These are phyloP conservation scores for Phyllosticta capitalensis DNA, from an alignment of 2,329 filamentous ascomycete genomes.

Conservation along the genomic window DNA sequence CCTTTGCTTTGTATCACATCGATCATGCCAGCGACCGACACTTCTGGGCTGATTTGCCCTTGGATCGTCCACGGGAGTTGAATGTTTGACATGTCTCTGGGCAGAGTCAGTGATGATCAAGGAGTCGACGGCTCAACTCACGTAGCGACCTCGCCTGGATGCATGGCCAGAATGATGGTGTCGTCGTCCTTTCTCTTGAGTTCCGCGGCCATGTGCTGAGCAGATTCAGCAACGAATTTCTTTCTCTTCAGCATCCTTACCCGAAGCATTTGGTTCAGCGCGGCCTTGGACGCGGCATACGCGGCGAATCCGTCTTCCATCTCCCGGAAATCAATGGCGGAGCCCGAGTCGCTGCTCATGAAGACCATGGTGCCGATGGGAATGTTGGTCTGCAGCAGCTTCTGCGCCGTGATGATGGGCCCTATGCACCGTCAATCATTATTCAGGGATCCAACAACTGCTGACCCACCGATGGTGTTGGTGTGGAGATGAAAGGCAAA, in stretches of 20 bases:
- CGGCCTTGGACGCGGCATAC: slow-evolving; percentile 48
- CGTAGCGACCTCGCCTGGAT: slow-evolving; percentile 49
- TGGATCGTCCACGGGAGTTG: slow-evolving; percentile 43
- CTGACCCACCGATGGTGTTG: slow-evolving; percentile 37
- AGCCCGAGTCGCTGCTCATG: slow-evolving; percentile 50
- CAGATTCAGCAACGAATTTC: neutral
- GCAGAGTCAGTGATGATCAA: neutral
- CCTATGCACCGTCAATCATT: slow-evolving; percentile 19
- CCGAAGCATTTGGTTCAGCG: slow-evolving; percentile 46
- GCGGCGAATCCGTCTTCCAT: slow-evolving; percentile 51
- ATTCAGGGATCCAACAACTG: slow-evolving; percentile 15
- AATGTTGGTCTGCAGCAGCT: slow-evolving; percentile 39
- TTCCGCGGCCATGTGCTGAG: slow-evolving; percentile 46
- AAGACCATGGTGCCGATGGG: slow-evolving; percentile 44
- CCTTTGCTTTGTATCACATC: slow-evolving; percentile 42
- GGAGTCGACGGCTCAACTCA: slow-evolving; percentile 17
- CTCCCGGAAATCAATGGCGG: slow-evolving; percentile 40
- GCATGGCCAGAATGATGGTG: slow-evolving; percentile 45
- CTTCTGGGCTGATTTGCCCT: slow-evolving; percentile 41
- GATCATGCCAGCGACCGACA: slow-evolving; percentile 43
- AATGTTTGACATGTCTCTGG: slow-evolving; percentile 45
- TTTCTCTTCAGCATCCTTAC: slow-evolving; percentile 11
- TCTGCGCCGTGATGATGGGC: slow-evolving; percentile 47
- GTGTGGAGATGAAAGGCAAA: slow-evolving; percentile 48
- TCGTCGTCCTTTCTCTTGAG: slow-evolving; percentile 40